These are phyloP conservation scores for Candolleomyces efflorescens DNA, from an alignment of 768 basidiomycete genomes.

Conservation along the genomic window DNA sequence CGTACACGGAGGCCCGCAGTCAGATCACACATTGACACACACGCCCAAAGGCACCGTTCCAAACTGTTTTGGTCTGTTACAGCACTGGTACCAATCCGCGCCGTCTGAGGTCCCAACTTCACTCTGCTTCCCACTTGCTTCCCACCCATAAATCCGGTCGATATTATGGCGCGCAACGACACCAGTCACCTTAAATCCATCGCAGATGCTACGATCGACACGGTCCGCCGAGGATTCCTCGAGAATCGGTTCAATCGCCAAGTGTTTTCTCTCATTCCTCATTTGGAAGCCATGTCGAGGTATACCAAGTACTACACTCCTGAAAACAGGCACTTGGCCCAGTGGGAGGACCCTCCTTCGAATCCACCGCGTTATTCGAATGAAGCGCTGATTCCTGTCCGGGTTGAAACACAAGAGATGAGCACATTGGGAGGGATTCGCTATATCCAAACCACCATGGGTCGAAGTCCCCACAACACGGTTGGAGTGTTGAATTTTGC, in stretches of 20 bases:
- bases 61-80: too few species aligned
- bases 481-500: constrained; percentile 67
- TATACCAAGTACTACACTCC: not conserved
- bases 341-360: not conserved
- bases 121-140: too few species aligned
- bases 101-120: too few species aligned
- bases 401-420: not conserved
- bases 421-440: not conserved
- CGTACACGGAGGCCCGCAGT: too few species aligned
- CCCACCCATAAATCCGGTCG: too few species aligned
- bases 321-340: not conserved
- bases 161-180: not conserved
- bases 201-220: not conserved
- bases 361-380: not conserved
- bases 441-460: not conserved
- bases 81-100: too few species aligned
- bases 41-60: too few species aligned
- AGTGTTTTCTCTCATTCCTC: not conserved
- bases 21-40: too few species aligned
- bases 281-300: not conserved
- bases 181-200: not conserved
- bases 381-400: not conserved
- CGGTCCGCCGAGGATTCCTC: not conserved
- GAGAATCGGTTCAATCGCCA: not conserved
- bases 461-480: not conserved